Base-by-base conservation (phyloP, 2,329 filamentous ascomycete genomes). In the Aspergillus sp. region DNA sequence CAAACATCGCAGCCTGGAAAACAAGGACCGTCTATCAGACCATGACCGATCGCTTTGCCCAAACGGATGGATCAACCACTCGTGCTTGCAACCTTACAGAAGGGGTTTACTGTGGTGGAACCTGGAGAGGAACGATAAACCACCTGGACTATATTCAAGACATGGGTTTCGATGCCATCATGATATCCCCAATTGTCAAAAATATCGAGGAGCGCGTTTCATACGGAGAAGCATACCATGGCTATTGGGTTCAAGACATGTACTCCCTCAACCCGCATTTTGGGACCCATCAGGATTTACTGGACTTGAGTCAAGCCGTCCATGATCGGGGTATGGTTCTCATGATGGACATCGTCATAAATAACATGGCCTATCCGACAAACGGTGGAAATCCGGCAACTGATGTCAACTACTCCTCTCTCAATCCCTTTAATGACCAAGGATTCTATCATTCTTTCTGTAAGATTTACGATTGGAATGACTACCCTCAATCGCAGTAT, bases 331-430 rank as follows among this genome's bases (percentile, higher is more conserved):
- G 74, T 57, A 83, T 79, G 80, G 81, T 78, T 59, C 62, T 83
- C 11, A 82, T 83, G 80, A 73, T 81, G 45, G 81, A 83, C 60
- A 75, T 80, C 2, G 80, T 82, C 9, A 75, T 79, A 39, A 83
- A 83, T 65, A 78, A 83, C 55, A 74, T 78, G 72, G 76, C 68
- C 7, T 72, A 64, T 12, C 66, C 70, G 8, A 69, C 66, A 5
- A 65, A 71, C 50, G 66, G 65, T 11, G 61, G 62, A 24, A 50
- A 68, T 39, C 68, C 69, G 1, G 62, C 62, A 17, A 67, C 60
- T 1, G 51, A 56, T 36, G 54, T 71, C 30, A 62, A 71, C 56
- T 70, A 69, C 51, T 62, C 63, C 17, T 52, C 48, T 15, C 62
- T 71, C 42, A 64, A 62, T n/a, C 68, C 67, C 5, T 71, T 71